Conservation (phyloP, 176 grass and related monocot species). For the Oryza glaberrima region DNA sequence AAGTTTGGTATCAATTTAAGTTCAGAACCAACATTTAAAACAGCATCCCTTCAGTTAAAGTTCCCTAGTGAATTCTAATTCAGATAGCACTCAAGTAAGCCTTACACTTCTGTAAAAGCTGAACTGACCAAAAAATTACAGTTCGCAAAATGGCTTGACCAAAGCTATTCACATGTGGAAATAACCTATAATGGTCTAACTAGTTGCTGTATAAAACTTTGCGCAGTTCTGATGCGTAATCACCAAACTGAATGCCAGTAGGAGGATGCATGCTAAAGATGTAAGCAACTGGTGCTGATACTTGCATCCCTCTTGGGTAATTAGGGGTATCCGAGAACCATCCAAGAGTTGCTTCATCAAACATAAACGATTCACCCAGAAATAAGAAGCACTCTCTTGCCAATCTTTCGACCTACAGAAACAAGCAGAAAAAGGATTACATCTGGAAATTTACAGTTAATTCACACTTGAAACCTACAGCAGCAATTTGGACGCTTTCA, state of each 20-base stretch:
- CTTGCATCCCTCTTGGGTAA: constrained; percentile 57
- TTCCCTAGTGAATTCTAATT: no score
- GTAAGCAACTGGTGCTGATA: constrained; percentile 66
- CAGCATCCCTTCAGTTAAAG: not conserved
- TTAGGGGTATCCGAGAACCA: constrained; percentile 52
- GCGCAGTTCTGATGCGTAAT: constrained; percentile 37
- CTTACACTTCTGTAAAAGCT: not conserved
- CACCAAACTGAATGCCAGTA: constrained; percentile 45
- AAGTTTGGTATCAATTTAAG: not conserved
- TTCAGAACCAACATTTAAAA: not conserved
- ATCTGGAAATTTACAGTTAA: not conserved
- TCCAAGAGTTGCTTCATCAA: constrained; percentile 74
- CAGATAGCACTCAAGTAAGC: not conserved
- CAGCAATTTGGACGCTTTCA: not conserved
- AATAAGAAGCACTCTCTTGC: constrained; percentile 81
- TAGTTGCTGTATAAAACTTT: constrained; percentile 31
- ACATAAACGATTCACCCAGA: constrained; percentile 70
- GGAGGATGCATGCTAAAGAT: constrained; percentile 74
- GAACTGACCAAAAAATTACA: constrained; percentile 7
- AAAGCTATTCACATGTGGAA: no score
- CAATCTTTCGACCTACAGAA: constrained; percentile 72
- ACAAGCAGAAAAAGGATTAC: not conserved
- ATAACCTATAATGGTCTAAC: not conserved
- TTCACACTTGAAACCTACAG: not conserved
- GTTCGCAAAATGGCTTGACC: no score